These are phyloP conservation scores for Poteriospumella lacustris DNA, from an alignment of 108 stramenopile genomes.

Conservation along the genomic window DNA sequence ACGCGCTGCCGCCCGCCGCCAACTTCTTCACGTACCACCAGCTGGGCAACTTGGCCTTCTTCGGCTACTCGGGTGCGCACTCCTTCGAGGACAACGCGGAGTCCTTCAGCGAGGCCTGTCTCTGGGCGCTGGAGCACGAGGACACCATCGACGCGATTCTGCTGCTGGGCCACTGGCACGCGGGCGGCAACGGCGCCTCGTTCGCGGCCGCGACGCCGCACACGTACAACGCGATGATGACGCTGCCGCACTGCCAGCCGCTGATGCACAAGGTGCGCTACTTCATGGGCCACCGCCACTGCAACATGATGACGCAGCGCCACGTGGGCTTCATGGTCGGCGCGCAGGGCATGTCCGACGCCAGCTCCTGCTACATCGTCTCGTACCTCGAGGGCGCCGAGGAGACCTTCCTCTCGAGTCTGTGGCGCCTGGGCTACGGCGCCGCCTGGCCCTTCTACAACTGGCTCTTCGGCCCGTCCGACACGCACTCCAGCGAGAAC, in stretches of 20 bases:
- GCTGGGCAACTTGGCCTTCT: conserved; percentile 18
- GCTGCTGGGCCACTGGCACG: conserved; percentile 17
- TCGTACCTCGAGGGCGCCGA: too few relatives aligned
- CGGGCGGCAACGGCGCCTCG: neutral
- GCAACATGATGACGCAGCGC: neutral
- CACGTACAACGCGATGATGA: neutral
- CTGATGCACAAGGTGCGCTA: neutral
- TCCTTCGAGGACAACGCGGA: neutral
- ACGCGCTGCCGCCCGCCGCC: neutral
- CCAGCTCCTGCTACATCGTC: too few relatives aligned
- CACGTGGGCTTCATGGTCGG: conserved; percentile 12
- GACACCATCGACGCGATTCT: neutral
- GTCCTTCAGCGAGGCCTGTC: conserved; percentile 1
- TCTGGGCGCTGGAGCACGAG: neutral
- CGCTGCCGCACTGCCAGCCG: neutral
- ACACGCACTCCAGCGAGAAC: too few relatives aligned
- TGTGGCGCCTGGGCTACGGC: too few relatives aligned
- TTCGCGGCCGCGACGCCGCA: neutral
- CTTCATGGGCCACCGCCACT: conserved; percentile 25
- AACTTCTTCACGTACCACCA: conserved; percentile 1
- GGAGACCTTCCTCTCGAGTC: too few relatives aligned
- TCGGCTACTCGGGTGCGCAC: conserved; percentile 8
- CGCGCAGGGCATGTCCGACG: conserved; percentile 10
- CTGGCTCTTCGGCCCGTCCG: too few relatives aligned
- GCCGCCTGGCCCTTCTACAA: too few relatives aligned